Conservation (phyloP, 148 eudicot species). For the Linanthus parryae region DNA sequence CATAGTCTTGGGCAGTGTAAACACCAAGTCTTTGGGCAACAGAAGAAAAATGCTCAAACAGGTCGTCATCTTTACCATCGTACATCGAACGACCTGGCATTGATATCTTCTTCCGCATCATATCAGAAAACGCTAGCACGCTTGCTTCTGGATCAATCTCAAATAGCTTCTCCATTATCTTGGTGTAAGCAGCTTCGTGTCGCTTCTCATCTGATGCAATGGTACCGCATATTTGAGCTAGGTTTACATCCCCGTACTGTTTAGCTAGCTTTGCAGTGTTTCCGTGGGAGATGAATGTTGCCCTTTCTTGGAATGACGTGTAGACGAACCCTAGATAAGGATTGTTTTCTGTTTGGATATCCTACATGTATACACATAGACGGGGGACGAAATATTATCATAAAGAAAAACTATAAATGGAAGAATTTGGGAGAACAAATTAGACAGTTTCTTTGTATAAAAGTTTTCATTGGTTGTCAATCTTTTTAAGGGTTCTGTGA, state of each 20-base stretch:
- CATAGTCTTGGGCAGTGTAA: slow-evolving; percentile 25
- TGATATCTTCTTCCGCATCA: slow-evolving; percentile 24
- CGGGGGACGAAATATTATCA: too few relatives aligned
- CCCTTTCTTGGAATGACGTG: slow-evolving; percentile 26
- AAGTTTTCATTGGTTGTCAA: too few relatives aligned
- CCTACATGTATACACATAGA: too few relatives aligned
- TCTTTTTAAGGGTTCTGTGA: too few relatives aligned
- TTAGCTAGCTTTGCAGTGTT: slow-evolving; percentile 25
- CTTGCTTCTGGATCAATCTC: slow-evolving; percentile 23
- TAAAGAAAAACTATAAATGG: too few relatives aligned
- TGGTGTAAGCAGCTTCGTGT: slow-evolving; percentile 22
- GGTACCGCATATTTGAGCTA: slow-evolving; percentile 24
- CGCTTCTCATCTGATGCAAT: slow-evolving; percentile 27
- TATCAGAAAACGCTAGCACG: slow-evolving; percentile 18
- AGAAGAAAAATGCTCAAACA: slow-evolving; percentile 19
- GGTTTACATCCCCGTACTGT: slow-evolving; percentile 19
- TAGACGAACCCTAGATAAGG: slow-evolving; percentile 27
- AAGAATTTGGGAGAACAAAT: too few relatives aligned
- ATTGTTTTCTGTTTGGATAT: slow-evolving; percentile 27
- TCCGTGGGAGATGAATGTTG: slow-evolving; percentile 25
- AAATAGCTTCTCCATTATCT: slow-evolving; percentile 20
- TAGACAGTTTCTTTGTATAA: too few relatives aligned
- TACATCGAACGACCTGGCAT: slow-evolving; percentile 14
- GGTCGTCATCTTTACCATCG: slow-evolving; percentile 17
- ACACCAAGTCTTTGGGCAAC: slow-evolving; percentile 26